Base-by-base conservation (phyloP, 1,284 basidiomycete genomes). In the Ceratobasidium sp. region DNA sequence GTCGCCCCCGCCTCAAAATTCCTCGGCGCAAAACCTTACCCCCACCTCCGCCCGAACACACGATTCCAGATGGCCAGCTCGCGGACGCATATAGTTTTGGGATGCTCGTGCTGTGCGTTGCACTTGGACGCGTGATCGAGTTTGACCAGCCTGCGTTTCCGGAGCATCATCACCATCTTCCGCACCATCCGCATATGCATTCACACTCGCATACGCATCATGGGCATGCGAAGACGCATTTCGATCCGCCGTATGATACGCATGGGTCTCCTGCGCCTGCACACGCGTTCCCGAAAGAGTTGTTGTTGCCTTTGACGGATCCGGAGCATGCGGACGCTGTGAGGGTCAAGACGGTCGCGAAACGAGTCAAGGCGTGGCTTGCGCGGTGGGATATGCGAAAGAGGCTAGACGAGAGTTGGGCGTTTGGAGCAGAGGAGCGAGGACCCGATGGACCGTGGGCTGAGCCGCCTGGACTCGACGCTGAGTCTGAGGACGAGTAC, bases 81-180 rank as follows among this genome's bases (percentile, higher is more conserved):
- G 92, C 92, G 4, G 92, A 94, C 80, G 93, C 93, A 74, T 94
- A 94, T 80, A 90, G 90, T 80, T 93, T 94, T 80, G 93, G 93
- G 75, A 91, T 94, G 87, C 87, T 94, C 75, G 84, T 94, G 56
- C 87, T 93, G 9, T 92, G 92, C 79, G 82, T 94, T 62, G 93
- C 93, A 27, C 67, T 71, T 19, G 67, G 67, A 14, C 41, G 67
- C 6, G 67, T 71, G 9, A 60, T 71, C 67, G 56, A 71, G 27
- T 71, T 71, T 57, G 67, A 71, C 11, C 67, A 71, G 29, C 67
- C 67, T 27, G 67, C 57, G 9, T 24, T 9, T 7, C 45, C 47
- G 27, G 22, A 22, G 3, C 66, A 71, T 60, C 54, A n/a, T 1
- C 36, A 44, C 19, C 17, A 29, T 15, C 31, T 29, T 4, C 27